These are phyloP conservation scores for Scheffersomyces cryptocercus DNA, from an alignment of 1,139 yeast genomes.

Conservation along the genomic window DNA sequence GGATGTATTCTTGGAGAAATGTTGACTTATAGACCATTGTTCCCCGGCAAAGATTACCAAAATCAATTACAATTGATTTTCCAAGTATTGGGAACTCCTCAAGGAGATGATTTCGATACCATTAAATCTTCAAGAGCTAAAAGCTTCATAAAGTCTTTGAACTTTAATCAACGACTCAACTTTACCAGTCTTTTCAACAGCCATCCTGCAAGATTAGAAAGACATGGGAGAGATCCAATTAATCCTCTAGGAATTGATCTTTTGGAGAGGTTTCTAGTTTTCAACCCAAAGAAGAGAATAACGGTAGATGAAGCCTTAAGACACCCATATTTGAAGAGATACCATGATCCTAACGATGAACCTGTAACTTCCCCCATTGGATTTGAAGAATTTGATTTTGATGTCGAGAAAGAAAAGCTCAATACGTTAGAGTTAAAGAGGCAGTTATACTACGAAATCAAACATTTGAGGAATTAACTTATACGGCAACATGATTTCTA, in stretches of 20 bases:
- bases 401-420: conserved; percentile 53
- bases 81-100: conserved; percentile 66
- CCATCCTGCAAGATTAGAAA: conserved; percentile 14
- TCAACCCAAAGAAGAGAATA: conserved; percentile 65
- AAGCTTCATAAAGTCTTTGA: conserved; percentile 60
- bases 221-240: conserved; percentile 15
- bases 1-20: conserved; percentile 76
- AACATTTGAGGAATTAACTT: conserved; percentile 15
- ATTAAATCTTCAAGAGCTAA: conserved; percentile 64
- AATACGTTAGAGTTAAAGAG: conserved; percentile 48
- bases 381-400: conserved; percentile 53
- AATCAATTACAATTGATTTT: conserved; percentile 65
- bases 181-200: conserved; percentile 10
- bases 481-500: not conserved
- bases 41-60: conserved; percentile 78
- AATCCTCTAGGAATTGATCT: conserved; percentile 66
- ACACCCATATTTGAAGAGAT: conserved; percentile 65
- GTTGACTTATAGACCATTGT: conserved; percentile 61
- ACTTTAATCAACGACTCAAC: conserved; percentile 27
- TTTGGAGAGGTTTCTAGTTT: conserved; percentile 56
- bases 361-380: conserved; percentile 47
- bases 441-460: conserved; percentile 59
- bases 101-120: conserved; percentile 52
- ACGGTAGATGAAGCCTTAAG: conserved; percentile 64
- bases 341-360: conserved; percentile 74